These are phyloP conservation scores for Globisporangium middletonii DNA, from an alignment of 352 stramenopile genomes.

Conservation along the genomic window DNA sequence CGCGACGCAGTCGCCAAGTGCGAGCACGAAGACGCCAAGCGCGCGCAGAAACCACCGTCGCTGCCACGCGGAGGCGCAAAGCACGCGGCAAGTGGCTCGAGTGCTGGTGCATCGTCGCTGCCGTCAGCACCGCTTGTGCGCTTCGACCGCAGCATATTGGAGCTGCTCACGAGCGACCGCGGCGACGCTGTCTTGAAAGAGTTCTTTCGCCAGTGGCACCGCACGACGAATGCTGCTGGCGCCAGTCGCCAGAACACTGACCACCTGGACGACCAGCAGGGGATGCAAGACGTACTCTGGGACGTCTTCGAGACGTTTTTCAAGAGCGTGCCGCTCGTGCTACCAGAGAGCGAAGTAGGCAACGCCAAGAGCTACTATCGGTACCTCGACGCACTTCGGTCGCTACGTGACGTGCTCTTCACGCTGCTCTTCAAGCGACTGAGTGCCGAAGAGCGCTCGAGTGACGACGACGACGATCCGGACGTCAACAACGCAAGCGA, in stretches of 20 bases:
- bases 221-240: slow-evolving; percentile 6
- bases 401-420: slow-evolving; percentile 43
- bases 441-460: slow-evolving; percentile 8
- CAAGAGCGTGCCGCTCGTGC: slow-evolving; percentile 40
- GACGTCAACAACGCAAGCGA: neutral
- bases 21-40: neutral
- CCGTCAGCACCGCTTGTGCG: neutral
- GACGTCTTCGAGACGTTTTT: slow-evolving; percentile 69
- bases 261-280: slow-evolving; percentile 9
- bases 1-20: slow-evolving; percentile 25
- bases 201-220: slow-evolving; percentile 54
- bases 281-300: slow-evolving; percentile 25
- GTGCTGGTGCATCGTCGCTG: neutral
- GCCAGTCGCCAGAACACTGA: neutral
- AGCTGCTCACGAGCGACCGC: slow-evolving; percentile 64
- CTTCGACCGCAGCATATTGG: slow-evolving; percentile 31
- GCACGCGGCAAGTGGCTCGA: no score
- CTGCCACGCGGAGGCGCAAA: slow-evolving; percentile 2
- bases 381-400: slow-evolving; percentile 52
- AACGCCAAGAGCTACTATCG: slow-evolving; percentile 46
- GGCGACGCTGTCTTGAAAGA: slow-evolving; percentile 51
- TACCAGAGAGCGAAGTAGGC: slow-evolving; percentile 32
- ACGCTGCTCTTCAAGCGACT: slow-evolving; percentile 41
- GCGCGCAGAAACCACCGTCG: neutral
- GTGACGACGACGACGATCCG: slow-evolving; percentile 15